Evolutionary conservation across 2,329 filamentous ascomycete species (phyloP).

Genomic region (Colletotrichum siamense): DNA sequence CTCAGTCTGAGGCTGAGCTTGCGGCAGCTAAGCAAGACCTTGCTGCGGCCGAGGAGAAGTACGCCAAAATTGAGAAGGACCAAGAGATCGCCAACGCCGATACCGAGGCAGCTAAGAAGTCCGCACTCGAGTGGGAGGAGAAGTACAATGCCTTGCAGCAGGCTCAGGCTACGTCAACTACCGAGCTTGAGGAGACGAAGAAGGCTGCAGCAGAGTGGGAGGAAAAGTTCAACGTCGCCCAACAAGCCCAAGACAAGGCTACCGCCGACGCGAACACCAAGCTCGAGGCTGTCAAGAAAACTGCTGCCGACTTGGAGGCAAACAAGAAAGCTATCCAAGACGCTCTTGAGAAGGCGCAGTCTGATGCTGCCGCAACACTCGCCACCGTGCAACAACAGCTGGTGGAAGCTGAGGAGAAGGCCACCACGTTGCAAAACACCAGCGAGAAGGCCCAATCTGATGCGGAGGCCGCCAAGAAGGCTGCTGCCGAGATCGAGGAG

Average conservation of each 20-base stretch:
- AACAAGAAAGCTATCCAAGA: constrained; percentile 33
- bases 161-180: constrained; percentile 23
- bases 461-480: constrained; percentile 15
- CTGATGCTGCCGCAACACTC: constrained; percentile 34
- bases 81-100: constrained; percentile 21
- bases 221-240: constrained; percentile 33
- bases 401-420: constrained; percentile 24
- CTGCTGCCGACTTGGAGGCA: constrained; percentile 33
- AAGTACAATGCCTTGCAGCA: constrained; percentile 27
- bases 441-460: constrained; percentile 25
- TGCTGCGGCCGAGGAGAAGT: constrained; percentile 27
- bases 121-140: constrained; percentile 26
- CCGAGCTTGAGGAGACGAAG: constrained; percentile 25
- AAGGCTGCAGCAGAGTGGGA: constrained; percentile 25
- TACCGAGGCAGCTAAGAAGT: constrained; percentile 10
- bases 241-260: constrained; percentile 27
- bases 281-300: constrained; percentile 28
- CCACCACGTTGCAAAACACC: constrained; percentile 26
- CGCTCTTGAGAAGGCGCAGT: constrained; percentile 30
- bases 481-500: constrained; percentile 22
- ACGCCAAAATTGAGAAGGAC: constrained; percentile 19
- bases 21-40: constrained; percentile 20
- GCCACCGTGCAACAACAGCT: constrained; percentile 33
- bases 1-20: constrained; percentile 30
- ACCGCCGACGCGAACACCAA: constrained; percentile 30